Base-by-base conservation (phyloP, 805 yeast species). In the Yarrowia sp. region DNA sequence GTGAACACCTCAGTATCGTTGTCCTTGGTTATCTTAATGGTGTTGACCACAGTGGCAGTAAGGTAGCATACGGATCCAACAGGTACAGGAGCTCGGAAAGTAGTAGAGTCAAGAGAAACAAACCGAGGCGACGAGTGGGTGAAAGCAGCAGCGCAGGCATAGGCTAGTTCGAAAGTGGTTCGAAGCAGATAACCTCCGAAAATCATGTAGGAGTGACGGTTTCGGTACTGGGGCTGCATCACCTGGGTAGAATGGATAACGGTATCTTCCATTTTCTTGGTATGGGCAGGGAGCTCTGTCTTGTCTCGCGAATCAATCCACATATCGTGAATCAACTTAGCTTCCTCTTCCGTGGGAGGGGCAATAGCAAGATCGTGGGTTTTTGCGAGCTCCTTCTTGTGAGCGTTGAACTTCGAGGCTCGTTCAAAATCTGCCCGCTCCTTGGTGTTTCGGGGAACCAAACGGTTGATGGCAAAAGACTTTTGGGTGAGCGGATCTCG, bases 181-280 rank as follows among this genome's bases (percentile, higher is more conserved):
- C 97, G 85, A 80, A 92, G 83, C 72, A 92, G 79, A 72, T 92
- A 92, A 33, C 98, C 98, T 71, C 98, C 98, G 75, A 92, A 92
- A 51, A 92, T 90, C 90, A 92, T 91, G 77, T 88, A 90, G 3
- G 96, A 89, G 74, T 92, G 97, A 74, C 97, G 84, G 79, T 92
- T 92, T 77, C 98, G 85, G 78, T 92, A 92, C 78, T 92, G 98
- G 1, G 98, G 98, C 77, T 92, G 98, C 93, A 92, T 93, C 76
- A 92, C 86, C 71, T 87, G 83, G 7, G 97, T 90, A 10, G 96
- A 88, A 62, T 83, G 79, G 63, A 89, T 81, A 62, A 75, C 78
- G 1, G 97, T 87, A 67, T 90, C 87, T 58, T 83, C 81, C 96
- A 91, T 89, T 69, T 83, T 83, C 50, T 81, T 78, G 35, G 87